These are phyloP conservation scores for Plasmodium adleri DNA, from an alignment of 169 alveolate genomes.

Conservation along the genomic window DNA sequence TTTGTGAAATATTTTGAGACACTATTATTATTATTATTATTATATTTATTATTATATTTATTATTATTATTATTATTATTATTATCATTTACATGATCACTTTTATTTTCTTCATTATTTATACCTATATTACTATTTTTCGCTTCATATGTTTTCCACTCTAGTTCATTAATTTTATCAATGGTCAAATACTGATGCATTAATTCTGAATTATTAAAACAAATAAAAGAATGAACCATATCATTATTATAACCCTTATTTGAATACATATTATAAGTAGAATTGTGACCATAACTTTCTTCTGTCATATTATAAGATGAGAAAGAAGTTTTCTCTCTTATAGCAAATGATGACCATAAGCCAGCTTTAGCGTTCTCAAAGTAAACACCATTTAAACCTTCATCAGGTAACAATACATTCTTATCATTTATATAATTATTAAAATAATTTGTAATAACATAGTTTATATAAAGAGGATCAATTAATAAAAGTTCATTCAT, in stretches of 20 bases:
- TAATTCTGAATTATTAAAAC: slow-evolving; percentile 59
- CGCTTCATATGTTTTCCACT: slow-evolving; percentile 79
- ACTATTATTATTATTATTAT: slow-evolving; percentile 4
- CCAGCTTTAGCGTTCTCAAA: slow-evolving; percentile 65
- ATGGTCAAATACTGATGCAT: slow-evolving; percentile 62
- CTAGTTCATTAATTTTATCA: slow-evolving; percentile 42
- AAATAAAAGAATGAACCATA: slow-evolving; percentile 45
- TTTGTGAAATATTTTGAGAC: slow-evolving; percentile 64
- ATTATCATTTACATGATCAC: background rate
- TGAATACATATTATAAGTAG: background rate
- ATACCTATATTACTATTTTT: slow-evolving; percentile 41
- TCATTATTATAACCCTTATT: slow-evolving; percentile 43
- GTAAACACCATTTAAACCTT: slow-evolving; percentile 61
- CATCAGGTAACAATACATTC: slow-evolving; percentile 34
- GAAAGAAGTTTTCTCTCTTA: slow-evolving; percentile 27
- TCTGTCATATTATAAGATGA: slow-evolving; percentile 8
- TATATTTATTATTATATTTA: too few species aligned
- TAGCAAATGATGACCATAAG: slow-evolving; percentile 76
- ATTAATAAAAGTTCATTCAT: slow-evolving; percentile 71
- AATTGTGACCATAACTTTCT: background rate
- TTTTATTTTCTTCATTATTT: background rate
- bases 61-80: background rate
- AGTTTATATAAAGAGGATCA: slow-evolving; percentile 68
- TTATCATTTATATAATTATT: slow-evolving; percentile 63
- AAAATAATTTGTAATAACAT: slow-evolving; percentile 59